A percentile compares a stretch with the other conserved stretches of the same genome.
Evolutionary conservation across 495 filamentous ascomycete genomes (phyloP).

Genomic region (Tetracladium setigerum): DNA sequence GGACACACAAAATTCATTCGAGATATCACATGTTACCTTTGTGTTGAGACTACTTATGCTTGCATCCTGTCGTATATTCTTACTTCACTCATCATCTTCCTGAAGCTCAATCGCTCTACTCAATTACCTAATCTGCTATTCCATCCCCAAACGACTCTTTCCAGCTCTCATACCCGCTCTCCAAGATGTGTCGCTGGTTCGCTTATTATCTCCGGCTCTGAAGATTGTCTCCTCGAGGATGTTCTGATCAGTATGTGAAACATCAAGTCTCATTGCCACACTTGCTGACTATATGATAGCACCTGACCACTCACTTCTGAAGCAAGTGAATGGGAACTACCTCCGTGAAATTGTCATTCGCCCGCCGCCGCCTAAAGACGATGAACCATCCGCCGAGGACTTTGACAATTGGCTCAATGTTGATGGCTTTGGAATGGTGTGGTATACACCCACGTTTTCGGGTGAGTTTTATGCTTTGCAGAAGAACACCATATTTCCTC

Average conservation of each 20-base stretch:
- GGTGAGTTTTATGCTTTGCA: no score
- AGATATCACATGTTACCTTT: no score
- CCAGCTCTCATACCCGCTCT: no score
- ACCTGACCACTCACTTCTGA: conserved; percentile 30
- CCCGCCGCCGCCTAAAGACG: conserved; percentile 33
- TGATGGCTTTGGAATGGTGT: conserved; percentile 36
- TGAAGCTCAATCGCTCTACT: no score
- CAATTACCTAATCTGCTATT: no score
- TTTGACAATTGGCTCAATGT: conserved; percentile 44
- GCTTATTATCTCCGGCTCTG: conserved; percentile 22
- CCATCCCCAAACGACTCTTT: no score
- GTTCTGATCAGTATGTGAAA: conserved; percentile 23
- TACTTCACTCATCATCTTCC: no score
- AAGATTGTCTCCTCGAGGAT: conserved; percentile 26
- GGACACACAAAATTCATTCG: no score
- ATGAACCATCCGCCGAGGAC: conserved; percentile 24
- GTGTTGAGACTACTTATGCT: no score
- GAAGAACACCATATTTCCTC: conserved; percentile 13
- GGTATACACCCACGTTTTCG: conserved; percentile 14
- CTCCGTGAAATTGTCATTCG: no score
- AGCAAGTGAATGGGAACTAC: conserved; percentile 43
- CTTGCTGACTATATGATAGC: conserved; percentile 7
- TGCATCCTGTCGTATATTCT: no score
- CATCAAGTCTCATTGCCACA: neutral
- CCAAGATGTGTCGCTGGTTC: conserved; percentile 27